phyloP scores from a whole-genome alignment of 345 rosid genomes.

The Euclidium syriacum region DNA sequence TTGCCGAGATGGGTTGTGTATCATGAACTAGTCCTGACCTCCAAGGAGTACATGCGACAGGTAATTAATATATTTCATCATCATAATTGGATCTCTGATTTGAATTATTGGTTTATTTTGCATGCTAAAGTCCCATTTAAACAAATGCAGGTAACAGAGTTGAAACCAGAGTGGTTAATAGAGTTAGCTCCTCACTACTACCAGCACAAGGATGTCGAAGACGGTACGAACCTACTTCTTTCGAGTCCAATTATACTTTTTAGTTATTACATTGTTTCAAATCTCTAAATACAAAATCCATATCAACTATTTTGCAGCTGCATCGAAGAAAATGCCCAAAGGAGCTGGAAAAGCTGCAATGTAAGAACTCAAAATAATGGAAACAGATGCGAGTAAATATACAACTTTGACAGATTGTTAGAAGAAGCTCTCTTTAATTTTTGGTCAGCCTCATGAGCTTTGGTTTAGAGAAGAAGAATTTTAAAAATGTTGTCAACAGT shows the following conservation, averaged over 20 bases:
- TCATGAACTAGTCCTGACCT: slow-evolving; percentile 86
- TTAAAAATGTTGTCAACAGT: not conserved
- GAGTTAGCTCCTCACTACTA: slow-evolving; percentile 96
- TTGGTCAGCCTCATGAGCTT: slow-evolving; percentile 4
- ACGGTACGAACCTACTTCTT: slow-evolving; percentile 44
- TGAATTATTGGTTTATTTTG: not conserved
- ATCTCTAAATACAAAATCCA: not conserved
- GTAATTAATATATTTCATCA: slow-evolving; percentile 26
- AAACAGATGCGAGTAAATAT: slow-evolving; percentile 6
- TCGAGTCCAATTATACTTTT: slow-evolving; percentile 8
- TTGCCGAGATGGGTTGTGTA: slow-evolving; percentile 94
- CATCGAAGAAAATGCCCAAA: slow-evolving; percentile 80
- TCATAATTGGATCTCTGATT: not conserved
- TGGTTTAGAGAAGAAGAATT: not conserved
- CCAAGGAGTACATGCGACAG: slow-evolving; percentile 93
- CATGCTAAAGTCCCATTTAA: not conserved
- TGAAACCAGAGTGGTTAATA: slow-evolving; percentile 97
- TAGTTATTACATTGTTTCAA: not conserved
- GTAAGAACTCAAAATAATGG: slow-evolving; percentile 11
- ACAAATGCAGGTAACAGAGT: slow-evolving; percentile 69
- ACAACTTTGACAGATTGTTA: slow-evolving; percentile 11
- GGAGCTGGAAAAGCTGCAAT: slow-evolving; percentile 40
- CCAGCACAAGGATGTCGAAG: slow-evolving; percentile 96
- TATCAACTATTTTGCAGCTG: slow-evolving; percentile 41
- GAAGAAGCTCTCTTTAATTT: slow-evolving; percentile 14